Percentiles rank a stretch among this genome's conserved stretches.
phyloP scores from a whole-genome alignment of 148 eudicot species.

The Amaranthus hypochondriacus region DNA sequence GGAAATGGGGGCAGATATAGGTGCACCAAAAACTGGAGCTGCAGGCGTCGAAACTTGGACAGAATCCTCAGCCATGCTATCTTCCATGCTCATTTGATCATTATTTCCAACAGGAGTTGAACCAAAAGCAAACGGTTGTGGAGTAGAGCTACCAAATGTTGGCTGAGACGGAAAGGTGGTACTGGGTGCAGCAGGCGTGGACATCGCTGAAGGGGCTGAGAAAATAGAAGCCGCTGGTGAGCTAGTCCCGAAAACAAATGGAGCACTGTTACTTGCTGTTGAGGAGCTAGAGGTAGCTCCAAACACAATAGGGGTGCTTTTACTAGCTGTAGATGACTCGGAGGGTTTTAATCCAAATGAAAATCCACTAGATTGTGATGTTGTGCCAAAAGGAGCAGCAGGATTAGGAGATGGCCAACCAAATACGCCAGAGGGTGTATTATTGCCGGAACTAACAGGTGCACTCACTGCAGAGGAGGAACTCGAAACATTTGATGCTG shows the following conservation, averaged over 20 bases:
- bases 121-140: constrained; percentile 33
- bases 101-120: constrained; percentile 32
- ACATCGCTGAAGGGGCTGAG: constrained; percentile 36
- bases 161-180: constrained; percentile 27
- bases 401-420: constrained; percentile 35
- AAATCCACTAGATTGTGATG: constrained; percentile 15
- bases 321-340: constrained; percentile 13
- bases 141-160: constrained; percentile 31
- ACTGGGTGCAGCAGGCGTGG: constrained; percentile 27
- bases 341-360: constrained; percentile 23
- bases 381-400: constrained; percentile 11
- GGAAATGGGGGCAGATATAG: constrained; percentile 10
- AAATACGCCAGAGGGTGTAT: constrained; percentile 15
- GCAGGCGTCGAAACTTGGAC: constrained; percentile 44
- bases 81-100: constrained; percentile 73
- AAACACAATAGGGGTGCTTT: too few relatives aligned
- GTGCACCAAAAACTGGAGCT: constrained; percentile 39
- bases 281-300: too few relatives aligned
- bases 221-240: constrained; percentile 23
- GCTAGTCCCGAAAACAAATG: too few relatives aligned
- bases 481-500: constrained; percentile 29
- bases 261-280: too few relatives aligned
- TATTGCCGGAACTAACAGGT: constrained; percentile 23
- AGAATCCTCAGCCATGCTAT: constrained; percentile 91
- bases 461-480: constrained; percentile 24